Conservation (phyloP, 2,329 filamentous ascomycete genomes). For the Fusarium palustre region DNA sequence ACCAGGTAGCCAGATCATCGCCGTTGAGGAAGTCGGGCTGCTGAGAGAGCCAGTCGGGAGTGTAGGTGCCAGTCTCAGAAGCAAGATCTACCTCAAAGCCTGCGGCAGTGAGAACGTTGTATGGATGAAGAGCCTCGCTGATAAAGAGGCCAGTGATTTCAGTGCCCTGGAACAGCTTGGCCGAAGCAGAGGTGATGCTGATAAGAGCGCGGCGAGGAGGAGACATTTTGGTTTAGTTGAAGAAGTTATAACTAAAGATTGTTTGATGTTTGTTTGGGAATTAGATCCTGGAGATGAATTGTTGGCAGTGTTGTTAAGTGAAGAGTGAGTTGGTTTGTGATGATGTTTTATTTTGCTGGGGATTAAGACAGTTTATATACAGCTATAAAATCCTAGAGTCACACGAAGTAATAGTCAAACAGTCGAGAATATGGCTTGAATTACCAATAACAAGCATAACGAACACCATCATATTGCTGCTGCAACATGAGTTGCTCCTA, state of each 20-base stretch:
- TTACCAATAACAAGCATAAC: background rate
- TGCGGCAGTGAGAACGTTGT: constrained; percentile 11
- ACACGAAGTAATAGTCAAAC: too few species aligned
- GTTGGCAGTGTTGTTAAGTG: background rate
- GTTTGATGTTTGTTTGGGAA: background rate
- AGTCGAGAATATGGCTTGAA: too few species aligned
- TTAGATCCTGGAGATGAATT: too few species aligned
- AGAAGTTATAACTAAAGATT: too few species aligned
- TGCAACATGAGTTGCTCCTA: background rate
- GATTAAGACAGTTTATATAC: background rate
- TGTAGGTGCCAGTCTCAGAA: constrained; percentile 17
- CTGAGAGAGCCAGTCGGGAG: constrained; percentile 17
- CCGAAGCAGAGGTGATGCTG: constrained; percentile 23
- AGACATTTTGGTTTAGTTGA: constrained; percentile 2
- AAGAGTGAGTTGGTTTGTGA: background rate
- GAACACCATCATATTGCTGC: background rate
- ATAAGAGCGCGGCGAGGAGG: constrained; percentile 25
- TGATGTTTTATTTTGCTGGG: background rate
- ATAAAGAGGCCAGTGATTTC: constrained; percentile 22
- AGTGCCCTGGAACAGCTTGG: constrained; percentile 17
- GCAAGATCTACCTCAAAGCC: constrained; percentile 18
- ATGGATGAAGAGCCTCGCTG: constrained; percentile 10
- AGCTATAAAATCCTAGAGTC: background rate
- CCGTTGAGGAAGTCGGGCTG: constrained; percentile 23
- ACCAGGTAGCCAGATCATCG: constrained; percentile 47